phyloP scores from a whole-genome alignment of 495 filamentous ascomycete genomes.

The Extremus antarcticus region DNA sequence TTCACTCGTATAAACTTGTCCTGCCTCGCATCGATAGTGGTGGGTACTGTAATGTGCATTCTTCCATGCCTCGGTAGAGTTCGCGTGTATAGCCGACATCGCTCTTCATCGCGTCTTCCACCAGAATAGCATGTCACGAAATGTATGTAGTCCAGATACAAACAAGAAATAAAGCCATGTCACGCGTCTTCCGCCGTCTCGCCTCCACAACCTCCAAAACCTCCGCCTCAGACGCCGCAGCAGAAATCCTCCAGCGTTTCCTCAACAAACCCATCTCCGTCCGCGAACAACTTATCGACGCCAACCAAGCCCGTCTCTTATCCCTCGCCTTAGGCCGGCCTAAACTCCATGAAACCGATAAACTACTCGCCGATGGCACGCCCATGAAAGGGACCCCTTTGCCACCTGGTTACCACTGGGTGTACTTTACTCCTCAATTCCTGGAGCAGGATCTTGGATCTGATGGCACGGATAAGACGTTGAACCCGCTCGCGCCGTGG shows the following conservation, averaged over 20 bases:
- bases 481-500: not conserved
- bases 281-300: not conserved
- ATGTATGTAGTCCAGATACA: not conserved
- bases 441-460: not conserved
- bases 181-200: not conserved
- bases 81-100: not conserved
- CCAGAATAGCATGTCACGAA: too few species aligned
- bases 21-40: too few species aligned
- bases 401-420: not conserved
- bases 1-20: too few species aligned
- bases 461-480: slow-evolving; percentile 1
- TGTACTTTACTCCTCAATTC: not conserved
- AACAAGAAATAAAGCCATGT: not conserved
- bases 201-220: not conserved
- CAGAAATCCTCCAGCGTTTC: not conserved
- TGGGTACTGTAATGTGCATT: too few species aligned
- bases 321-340: not conserved
- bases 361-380: not conserved
- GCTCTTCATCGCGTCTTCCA: not conserved
- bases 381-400: not conserved
- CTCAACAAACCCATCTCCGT: not conserved
- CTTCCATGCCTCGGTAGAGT: not conserved
- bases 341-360: not conserved
- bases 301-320: slow-evolving; percentile 1
- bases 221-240: not conserved